Percentiles rank a stretch among this genome's conserved stretches.
Conservation (phyloP, 164 flowering plant genomes). For the Chimonanthus praecox region DNA sequence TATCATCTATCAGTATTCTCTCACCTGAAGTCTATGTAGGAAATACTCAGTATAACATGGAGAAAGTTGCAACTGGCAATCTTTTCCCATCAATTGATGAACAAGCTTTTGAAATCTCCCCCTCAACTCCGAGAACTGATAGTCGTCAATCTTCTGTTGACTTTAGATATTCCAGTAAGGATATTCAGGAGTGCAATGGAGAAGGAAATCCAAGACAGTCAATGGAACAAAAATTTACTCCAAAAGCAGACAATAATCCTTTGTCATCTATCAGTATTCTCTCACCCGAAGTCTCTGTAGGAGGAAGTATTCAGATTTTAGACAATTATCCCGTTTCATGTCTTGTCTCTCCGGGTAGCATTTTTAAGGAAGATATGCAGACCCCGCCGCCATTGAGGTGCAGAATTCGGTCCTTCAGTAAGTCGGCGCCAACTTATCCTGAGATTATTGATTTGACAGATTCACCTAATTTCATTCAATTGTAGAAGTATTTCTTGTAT, state of each 20-base stretch:
- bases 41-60: conserved; percentile 24
- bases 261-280: conserved; percentile 3
- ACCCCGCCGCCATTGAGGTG: conserved; percentile 38
- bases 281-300: conserved; percentile 40
- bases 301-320: conserved; percentile 45
- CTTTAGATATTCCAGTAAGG: not conserved
- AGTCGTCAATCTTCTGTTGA: not conserved
- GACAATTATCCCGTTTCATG: not conserved
- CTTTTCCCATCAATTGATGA: not conserved
- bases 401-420: conserved; percentile 20
- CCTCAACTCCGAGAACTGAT: not conserved
- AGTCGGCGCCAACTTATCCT: conserved; percentile 29
- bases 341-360: not conserved
- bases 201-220: not conserved
- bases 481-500: conserved; percentile 13
- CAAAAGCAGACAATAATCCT: conserved; percentile 4
- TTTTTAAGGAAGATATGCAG: conserved; percentile 23
- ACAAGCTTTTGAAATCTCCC: not conserved
- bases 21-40: conserved; percentile 43
- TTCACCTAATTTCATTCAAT: conserved; percentile 48
- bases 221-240: conserved; percentile 1
- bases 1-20: conserved; percentile 4
- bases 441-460: conserved; percentile 66
- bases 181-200: not conserved
- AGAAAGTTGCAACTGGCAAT: not conserved